Base-by-base conservation (phyloP, 768 basidiomycete species). In the Mrakia frigida region DNA sequence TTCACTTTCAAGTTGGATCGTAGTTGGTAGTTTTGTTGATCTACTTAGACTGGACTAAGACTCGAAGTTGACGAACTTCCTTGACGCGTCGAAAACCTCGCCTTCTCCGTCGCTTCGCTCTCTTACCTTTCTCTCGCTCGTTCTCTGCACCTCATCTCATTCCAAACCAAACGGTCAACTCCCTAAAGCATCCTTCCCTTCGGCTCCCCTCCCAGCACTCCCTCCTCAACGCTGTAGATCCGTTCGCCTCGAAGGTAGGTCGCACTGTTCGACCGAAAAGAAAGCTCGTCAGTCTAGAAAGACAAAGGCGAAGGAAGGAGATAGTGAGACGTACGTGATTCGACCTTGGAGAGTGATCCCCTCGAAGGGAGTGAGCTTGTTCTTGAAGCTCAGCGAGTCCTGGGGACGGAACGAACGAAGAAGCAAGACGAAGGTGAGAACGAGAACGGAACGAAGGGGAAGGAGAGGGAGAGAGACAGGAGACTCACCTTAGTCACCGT, bases 351-450 rank as follows among this genome's bases (percentile, higher is more conserved):
- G 86, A 25, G 81, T 86, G 80, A 88, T 85, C 6, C 94, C 94
- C 79, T 92, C 88, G 82, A 95, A 98, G 2, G 96, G 92, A 5
- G 92, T 92, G 28, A 97, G 81, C 83, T 94, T 95, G 85, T 98
- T 98, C 86, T 93, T 97, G 87, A 96, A 98, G 73, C 89, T 86
- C 18, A 98, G 85, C 18, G 89, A 89, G 33, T 94, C 91, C 93
- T 94, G 77, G 18, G 25, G 46, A 16, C 18, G n/a, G n/a, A n/a
- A n/a, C n/a, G n/a, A n/a, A n/a, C n/a, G n/a, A n/a, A n/a, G n/a
- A n/a, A n/a, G n/a, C n/a, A n/a, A n/a, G n/a, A n/a, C n/a, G n/a
- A n/a, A n/a, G n/a, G n/a, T n/a, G n/a, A n/a, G n/a, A n/a, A n/a
- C n/a, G n/a, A n/a, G n/a, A 39, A 37, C 65, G 31, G 31, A 39